Conservation (phyloP, 2,329 filamentous ascomycete genomes). For the Ophiostoma montium region DNA sequence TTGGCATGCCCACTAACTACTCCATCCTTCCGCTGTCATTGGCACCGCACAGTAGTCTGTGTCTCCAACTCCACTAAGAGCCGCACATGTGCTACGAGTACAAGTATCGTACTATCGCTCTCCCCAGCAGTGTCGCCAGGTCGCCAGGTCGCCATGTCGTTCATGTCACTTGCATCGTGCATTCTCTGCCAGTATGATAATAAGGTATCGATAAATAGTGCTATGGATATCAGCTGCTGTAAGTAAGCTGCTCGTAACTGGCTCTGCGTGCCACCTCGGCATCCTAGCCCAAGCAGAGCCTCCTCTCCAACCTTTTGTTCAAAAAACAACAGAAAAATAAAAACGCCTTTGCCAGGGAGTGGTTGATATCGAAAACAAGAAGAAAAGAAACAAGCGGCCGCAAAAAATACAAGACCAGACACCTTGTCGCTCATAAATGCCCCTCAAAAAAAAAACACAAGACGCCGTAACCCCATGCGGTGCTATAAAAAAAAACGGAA, state of each 20-base stretch:
- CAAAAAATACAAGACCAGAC: slow-evolving; percentile 3
- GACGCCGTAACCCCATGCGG: slow-evolving; percentile 7
- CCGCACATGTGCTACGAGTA: no score
- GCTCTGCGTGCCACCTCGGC: not conserved
- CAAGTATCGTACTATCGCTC: no score
- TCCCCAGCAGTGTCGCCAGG: no score
- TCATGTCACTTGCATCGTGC: no score
- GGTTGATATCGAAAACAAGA: slow-evolving; percentile 3
- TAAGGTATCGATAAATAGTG: not conserved
- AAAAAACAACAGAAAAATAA: not conserved
- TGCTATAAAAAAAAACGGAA: slow-evolving; percentile 1
- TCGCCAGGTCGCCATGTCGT: no score
- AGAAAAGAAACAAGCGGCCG: not conserved
- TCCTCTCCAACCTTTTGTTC: not conserved
- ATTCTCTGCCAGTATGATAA: no score
- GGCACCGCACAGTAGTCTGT: no score
- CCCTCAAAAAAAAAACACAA: not conserved
- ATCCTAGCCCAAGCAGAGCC: not conserved
- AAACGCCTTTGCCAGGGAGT: slow-evolving; percentile 2
- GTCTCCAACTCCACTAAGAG: no score
- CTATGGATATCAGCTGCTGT: not conserved
- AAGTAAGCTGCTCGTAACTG: not conserved
- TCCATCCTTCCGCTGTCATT: no score
- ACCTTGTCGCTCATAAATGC: slow-evolving; percentile 3
- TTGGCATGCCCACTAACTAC: no score